Evolutionary conservation across 2,329 filamentous ascomycete genomes (phyloP).

Genomic region (Metarhizium rileyi): DNA sequence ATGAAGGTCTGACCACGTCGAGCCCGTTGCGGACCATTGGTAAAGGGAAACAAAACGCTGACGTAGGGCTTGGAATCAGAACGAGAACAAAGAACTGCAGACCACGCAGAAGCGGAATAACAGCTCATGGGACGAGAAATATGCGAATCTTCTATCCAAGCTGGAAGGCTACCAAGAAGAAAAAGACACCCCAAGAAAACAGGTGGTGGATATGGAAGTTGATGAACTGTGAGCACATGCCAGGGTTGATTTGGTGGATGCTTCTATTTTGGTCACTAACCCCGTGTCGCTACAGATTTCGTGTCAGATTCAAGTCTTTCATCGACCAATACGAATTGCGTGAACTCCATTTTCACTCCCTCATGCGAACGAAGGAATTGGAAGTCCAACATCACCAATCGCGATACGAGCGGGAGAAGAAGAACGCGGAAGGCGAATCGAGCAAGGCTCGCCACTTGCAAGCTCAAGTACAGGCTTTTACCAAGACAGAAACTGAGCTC

Average conservation of each 20-base stretch:
- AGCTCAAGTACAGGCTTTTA: conserved; percentile 86
- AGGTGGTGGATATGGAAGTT: conserved; percentile 73
- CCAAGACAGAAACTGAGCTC: conserved; percentile 89
- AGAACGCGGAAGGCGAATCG: conserved; percentile 73
- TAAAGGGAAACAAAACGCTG: conserved; percentile 10
- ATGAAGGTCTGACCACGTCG: conserved; percentile 60
- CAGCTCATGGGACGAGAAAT: conserved; percentile 73
- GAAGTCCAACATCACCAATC: conserved; percentile 90
- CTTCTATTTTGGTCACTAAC: conserved; percentile 6
- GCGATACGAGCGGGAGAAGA: conserved; percentile 82
- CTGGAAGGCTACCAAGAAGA: conserved; percentile 83
- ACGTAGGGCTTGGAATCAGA: conserved; percentile 36
- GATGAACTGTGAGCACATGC: conserved; percentile 65
- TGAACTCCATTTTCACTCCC: conserved; percentile 85
- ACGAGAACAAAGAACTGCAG: conserved; percentile 87
- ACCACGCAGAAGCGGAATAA: conserved; percentile 78
- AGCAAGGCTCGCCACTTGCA: conserved; percentile 77
- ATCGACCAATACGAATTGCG: conserved; percentile 95
- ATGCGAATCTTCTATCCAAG: conserved; percentile 70
- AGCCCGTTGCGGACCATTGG: background rate
- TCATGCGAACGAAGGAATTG: conserved; percentile 88
- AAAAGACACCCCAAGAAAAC: conserved; percentile 72
- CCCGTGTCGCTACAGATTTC: conserved; percentile 47
- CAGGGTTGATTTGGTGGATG: conserved; percentile 8
- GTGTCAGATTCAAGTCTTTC: conserved; percentile 83